Conservation (phyloP, 1,284 basidiomycete genomes). For the Thecaphora thlaspeos region DNA sequence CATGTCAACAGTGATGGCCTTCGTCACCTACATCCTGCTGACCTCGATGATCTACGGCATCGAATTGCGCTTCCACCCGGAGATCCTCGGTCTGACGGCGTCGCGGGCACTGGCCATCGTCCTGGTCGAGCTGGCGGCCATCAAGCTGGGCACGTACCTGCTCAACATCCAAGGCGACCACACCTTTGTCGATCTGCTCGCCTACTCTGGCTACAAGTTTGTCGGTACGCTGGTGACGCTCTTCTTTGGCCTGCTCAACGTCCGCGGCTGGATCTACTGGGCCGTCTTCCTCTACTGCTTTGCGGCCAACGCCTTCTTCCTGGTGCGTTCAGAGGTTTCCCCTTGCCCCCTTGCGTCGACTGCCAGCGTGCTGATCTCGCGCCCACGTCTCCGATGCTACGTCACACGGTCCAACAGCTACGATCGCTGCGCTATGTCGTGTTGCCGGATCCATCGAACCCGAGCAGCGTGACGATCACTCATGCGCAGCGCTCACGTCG, state of each 20-base stretch:
- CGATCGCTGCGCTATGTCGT: conserved; percentile 88
- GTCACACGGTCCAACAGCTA: conserved; percentile 63
- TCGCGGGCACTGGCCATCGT: conserved; percentile 67
- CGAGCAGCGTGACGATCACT: conserved; percentile 67
- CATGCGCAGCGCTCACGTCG: conserved; percentile 76
- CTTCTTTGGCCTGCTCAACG: conserved; percentile 34
- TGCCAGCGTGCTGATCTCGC: no score
- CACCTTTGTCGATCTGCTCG: conserved; percentile 63
- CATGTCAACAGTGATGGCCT: conserved; percentile 74
- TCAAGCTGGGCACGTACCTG: conserved; percentile 87
- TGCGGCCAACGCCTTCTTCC: conserved; percentile 87
- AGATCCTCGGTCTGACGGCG: conserved; percentile 81
- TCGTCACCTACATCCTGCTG: conserved; percentile 91
- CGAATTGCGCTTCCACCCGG: conserved; percentile 80
- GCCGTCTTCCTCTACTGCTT: conserved; percentile 79
- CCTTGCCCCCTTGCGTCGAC: no score
- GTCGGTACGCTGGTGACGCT: conserved; percentile 62
- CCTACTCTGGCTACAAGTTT: conserved; percentile 95
- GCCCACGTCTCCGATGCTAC: no score
- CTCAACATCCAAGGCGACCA: conserved; percentile 77
- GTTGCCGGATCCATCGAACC: conserved; percentile 67
- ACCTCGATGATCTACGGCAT: conserved; percentile 78
- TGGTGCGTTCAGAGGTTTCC: conserved; percentile 62
- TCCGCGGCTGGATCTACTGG: conserved; percentile 67
- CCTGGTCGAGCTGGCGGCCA: conserved; percentile 72